These are phyloP conservation scores for Picea engelmannii DNA, from an alignment of 83 land plant species.

Conservation along the genomic window DNA sequence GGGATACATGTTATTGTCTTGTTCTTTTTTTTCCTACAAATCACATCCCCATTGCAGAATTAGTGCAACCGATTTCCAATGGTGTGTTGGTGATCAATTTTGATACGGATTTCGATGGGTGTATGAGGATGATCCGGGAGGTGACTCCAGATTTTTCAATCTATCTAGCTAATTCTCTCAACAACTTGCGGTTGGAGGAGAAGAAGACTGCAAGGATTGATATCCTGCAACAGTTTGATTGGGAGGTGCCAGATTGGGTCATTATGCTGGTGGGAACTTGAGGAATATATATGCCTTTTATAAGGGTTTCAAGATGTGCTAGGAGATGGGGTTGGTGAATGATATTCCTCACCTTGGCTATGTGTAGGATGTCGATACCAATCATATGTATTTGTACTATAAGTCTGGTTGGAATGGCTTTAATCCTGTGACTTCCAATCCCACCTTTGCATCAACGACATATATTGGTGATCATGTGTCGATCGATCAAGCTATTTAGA, in stretches of 20 bases:
- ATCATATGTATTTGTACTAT: conserved; percentile 58
- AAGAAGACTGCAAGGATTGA: conserved; percentile 79
- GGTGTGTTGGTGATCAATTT: conserved; percentile 64
- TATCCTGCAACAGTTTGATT: conserved; percentile 75
- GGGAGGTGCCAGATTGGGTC: conserved; percentile 82
- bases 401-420: conserved; percentile 65
- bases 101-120: conserved; percentile 80
- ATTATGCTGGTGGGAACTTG: conserved; percentile 75
- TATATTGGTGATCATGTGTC: conserved; percentile 83
- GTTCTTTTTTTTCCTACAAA: conserved; percentile 63
- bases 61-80: conserved; percentile 78
- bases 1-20: conserved; percentile 72
- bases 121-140: conserved; percentile 70
- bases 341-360: conserved; percentile 63
- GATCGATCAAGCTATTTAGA: conserved; percentile 57
- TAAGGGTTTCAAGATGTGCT: conserved; percentile 71
- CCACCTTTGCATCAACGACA: conserved; percentile 70
- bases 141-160: conserved; percentile 70
- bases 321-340: conserved; percentile 61
- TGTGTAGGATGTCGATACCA: conserved; percentile 73
- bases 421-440: conserved; percentile 28
- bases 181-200: conserved; percentile 66
- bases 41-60: conserved; percentile 59
- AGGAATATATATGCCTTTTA: conserved; percentile 79
- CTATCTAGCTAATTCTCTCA: conserved; percentile 64